phyloP scores from a whole-genome alignment of 768 basidiomycete genomes.

The Tylopilus rubrobrunneus region DNA sequence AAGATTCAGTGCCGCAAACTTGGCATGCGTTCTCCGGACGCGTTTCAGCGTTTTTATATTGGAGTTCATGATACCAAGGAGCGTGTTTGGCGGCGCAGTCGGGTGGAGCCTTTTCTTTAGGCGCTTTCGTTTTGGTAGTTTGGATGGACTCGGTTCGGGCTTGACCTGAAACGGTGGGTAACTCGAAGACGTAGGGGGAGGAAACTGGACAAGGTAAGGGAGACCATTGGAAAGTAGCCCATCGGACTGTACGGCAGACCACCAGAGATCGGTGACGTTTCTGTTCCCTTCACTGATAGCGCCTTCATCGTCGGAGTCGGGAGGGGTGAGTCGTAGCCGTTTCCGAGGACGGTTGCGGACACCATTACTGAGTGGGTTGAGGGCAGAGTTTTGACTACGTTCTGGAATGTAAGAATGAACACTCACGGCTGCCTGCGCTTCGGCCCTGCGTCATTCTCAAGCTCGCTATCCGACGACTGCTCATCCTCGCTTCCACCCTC shows the following conservation, averaged over 20 bases:
- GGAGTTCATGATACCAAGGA: constrained; percentile 68
- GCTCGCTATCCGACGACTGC: constrained; percentile 15
- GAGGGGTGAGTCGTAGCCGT: constrained; percentile 48
- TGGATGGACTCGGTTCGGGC: constrained; percentile 7
- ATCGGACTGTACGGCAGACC: constrained; percentile 66
- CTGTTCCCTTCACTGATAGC: constrained; percentile 30
- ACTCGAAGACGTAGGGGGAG: constrained; percentile 17
- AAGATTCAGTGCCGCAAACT: constrained; percentile 55
- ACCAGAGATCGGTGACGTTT: constrained; percentile 62
- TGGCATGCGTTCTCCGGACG: constrained; percentile 68
- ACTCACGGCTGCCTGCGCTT: constrained; percentile 52
- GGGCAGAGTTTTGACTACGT: neutral
- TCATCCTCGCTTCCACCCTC: constrained; percentile 39
- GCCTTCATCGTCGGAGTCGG: constrained; percentile 35
- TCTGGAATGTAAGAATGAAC: constrained; percentile 1
- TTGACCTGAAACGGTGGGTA: constrained; percentile 9
- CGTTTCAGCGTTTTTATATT: constrained; percentile 75
- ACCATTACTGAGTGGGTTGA: constrained; percentile 18
- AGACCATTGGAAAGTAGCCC: constrained; percentile 60
- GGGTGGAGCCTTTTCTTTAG: constrained; percentile 19
- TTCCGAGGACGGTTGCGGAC: constrained; percentile 51
- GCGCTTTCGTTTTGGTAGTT: constrained; percentile 20
- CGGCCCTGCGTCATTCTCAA: constrained; percentile 42
- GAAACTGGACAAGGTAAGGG: constrained; percentile 43
- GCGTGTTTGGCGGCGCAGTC: constrained; percentile 36